These are phyloP conservation scores for Cicer pinnatifidum DNA, from an alignment of 306 rosid species.

Conservation along the genomic window DNA sequence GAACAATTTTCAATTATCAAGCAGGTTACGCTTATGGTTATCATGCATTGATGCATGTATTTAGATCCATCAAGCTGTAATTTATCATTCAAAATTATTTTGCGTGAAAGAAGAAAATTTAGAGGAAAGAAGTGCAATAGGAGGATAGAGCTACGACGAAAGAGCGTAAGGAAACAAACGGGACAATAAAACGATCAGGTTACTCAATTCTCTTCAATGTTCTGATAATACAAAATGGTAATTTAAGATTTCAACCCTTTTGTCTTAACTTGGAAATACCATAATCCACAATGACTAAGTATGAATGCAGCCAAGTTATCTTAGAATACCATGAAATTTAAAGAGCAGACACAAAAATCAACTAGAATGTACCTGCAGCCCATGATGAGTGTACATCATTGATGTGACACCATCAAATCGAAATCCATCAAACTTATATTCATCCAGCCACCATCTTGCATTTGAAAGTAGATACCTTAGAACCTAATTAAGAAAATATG, in stretches of 20 bases:
- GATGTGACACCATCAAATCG: constrained; percentile 98
- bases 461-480: constrained; percentile 90
- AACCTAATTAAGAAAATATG: constrained; percentile 62
- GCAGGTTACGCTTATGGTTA: constrained; percentile 23
- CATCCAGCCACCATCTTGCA: constrained; percentile 99
- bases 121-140: neutral
- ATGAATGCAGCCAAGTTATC: constrained; percentile 25
- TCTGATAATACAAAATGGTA: constrained; percentile 15
- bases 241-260: constrained; percentile 8
- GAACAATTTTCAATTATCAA: constrained; percentile 8
- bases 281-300: constrained; percentile 24
- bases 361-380: constrained; percentile 66
- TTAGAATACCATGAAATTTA: constrained; percentile 32
- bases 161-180: constrained; percentile 20
- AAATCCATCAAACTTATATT: constrained; percentile 94
- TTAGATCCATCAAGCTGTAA: constrained; percentile 2
- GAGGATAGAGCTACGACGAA: constrained; percentile 13
- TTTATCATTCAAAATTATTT: neutral
- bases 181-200: constrained; percentile 6
- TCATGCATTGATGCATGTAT: constrained; percentile 1
- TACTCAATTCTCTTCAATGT: constrained; percentile 21
- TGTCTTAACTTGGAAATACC: constrained; percentile 11
- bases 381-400: constrained; percentile 99
- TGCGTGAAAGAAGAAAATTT: neutral
- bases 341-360: constrained; percentile 25